These are phyloP conservation scores for Pyrenochaeta sp. DNA, from an alignment of 2,329 filamentous ascomycete species.

Conservation along the genomic window DNA sequence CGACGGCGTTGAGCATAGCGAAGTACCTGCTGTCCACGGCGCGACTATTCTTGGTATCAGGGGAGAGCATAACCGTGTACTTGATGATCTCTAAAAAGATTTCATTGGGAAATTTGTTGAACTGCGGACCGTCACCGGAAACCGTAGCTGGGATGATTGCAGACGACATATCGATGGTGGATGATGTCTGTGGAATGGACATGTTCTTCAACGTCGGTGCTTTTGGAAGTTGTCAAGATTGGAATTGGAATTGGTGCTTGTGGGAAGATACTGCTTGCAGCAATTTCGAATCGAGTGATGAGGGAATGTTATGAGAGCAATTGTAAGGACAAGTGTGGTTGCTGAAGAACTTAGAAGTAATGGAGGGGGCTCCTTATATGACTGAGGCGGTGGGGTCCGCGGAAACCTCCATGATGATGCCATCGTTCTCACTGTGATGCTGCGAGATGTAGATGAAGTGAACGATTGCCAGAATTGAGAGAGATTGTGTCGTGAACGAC, in stretches of 20 bases:
- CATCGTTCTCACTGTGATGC: not conserved
- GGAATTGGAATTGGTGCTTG: slow-evolving; percentile 5
- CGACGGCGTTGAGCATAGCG: slow-evolving; percentile 5
- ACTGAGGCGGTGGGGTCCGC: not conserved
- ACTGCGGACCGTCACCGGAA: slow-evolving; percentile 4
- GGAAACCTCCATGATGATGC: not conserved
- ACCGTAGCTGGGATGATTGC: slow-evolving; percentile 8
- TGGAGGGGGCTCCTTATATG: slow-evolving; percentile 2
- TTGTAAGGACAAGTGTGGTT: not conserved
- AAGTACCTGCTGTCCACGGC: slow-evolving; percentile 7
- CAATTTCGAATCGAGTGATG: not conserved
- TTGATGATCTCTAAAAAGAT: slow-evolving; percentile 23
- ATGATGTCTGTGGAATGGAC: not conserved
- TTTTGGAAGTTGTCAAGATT: too few relatives aligned
- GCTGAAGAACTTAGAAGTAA: not conserved
- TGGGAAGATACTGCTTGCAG: not conserved
- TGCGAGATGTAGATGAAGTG: not conserved
- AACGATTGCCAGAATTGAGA: not conserved
- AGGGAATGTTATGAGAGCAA: not conserved
- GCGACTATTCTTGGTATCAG: not conserved
- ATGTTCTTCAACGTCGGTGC: not conserved
- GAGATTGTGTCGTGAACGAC: not conserved
- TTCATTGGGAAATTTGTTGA: slow-evolving; percentile 20
- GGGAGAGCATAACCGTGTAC: not conserved
- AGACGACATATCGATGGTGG: slow-evolving; percentile 6